Evolutionary conservation across 345 rosid genomes (phyloP).

Genomic region (Populus deltoides): DNA sequence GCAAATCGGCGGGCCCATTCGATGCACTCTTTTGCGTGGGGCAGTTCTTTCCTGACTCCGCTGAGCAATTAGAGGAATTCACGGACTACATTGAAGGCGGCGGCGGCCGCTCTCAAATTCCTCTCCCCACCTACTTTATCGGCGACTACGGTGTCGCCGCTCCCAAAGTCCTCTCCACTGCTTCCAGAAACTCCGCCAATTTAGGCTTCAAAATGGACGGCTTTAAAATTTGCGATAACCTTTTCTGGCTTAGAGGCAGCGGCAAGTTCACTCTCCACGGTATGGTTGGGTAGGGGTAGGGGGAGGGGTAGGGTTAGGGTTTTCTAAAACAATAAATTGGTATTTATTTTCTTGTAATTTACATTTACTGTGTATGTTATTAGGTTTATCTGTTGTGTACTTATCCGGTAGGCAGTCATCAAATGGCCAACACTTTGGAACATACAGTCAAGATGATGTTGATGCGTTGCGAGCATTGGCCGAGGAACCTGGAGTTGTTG

Average conservation of each 20-base stretch:
- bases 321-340: not conserved
- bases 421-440: conserved; percentile 61
- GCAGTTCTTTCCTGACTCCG: conserved; percentile 74
- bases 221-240: conserved; percentile 51
- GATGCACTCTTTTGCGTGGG: conserved; percentile 79
- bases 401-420: conserved; percentile 71
- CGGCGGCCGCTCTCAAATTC: conserved; percentile 33
- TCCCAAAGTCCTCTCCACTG: conserved; percentile 48
- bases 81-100: conserved; percentile 42
- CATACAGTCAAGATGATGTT: conserved; percentile 75
- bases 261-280: conserved; percentile 80
- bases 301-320: not conserved
- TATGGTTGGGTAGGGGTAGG: conserved; percentile 9
- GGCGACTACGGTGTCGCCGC: conserved; percentile 80
- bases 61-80: conserved; percentile 60
- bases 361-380: conserved; percentile 18
- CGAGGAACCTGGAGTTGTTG: conserved; percentile 78
- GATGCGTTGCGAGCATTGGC: conserved; percentile 90
- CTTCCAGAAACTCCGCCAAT: conserved; percentile 50
- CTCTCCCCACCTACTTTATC: conserved; percentile 79
- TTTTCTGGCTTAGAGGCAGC: conserved; percentile 86
- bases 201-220: conserved; percentile 91
- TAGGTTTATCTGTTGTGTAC: conserved; percentile 80
- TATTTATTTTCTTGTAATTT: conserved; percentile 12
- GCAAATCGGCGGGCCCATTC: conserved; percentile 79